Conservation (phyloP, 495 filamentous ascomycete genomes). For the Xylaria bambusicola region DNA sequence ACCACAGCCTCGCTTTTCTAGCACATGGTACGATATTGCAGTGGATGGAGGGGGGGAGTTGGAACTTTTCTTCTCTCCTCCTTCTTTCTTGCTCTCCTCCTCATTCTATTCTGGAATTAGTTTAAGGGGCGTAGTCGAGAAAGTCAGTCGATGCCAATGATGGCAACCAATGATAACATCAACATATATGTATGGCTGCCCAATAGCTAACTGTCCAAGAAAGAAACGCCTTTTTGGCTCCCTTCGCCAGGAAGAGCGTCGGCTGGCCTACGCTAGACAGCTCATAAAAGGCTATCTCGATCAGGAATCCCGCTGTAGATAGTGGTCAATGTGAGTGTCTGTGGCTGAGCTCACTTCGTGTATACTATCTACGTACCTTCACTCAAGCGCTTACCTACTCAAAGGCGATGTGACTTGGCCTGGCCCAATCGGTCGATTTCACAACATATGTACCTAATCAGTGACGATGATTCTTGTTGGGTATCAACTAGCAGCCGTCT, state of each 20-base stretch:
- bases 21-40: not conserved
- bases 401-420: no score
- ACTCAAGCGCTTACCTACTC: no score
- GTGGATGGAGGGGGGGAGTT: not conserved
- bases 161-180: no score
- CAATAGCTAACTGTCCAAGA: conserved; percentile 6
- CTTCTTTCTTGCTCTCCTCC: no score
- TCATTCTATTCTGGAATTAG: no score
- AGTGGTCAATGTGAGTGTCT: not conserved
- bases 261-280: conserved; percentile 9
- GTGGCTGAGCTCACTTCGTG: not conserved
- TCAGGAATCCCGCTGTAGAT: not conserved
- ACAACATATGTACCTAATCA: not conserved
- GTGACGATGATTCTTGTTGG: not conserved
- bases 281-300: conserved; percentile 3
- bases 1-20: conserved; percentile 13
- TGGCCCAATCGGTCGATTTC: not conserved
- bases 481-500: not conserved
- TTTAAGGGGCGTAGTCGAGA: not conserved
- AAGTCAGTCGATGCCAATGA: not conserved
- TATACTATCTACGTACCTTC: no score
- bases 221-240: not conserved
- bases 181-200: conserved; percentile 12
- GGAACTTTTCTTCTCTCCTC: no score
- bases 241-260: conserved; percentile 1